phyloP scores from a whole-genome alignment of 148 eudicot genomes.

The Simmondsia chinensis region DNA sequence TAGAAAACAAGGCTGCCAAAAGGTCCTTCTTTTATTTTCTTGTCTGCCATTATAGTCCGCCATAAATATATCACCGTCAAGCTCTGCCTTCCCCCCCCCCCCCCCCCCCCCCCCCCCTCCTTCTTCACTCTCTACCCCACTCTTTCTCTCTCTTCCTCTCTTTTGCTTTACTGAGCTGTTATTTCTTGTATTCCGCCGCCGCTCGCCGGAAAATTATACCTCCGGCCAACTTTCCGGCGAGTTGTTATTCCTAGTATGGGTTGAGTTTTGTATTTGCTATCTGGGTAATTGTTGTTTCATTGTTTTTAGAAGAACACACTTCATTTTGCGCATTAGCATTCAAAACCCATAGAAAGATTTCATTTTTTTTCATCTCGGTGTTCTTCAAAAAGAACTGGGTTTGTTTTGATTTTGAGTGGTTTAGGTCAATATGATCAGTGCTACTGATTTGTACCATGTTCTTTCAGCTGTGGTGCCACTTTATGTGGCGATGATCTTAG shows the following conservation, averaged over 20 bases:
- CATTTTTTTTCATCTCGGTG: too few relatives aligned
- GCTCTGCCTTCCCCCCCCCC: slow-evolving; percentile 5
- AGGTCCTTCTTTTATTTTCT: slow-evolving; percentile 37
- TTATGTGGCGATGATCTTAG: slow-evolving; percentile 85
- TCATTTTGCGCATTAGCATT: too few relatives aligned
- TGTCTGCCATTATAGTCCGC: slow-evolving; percentile 55
- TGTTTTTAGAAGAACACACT: too few relatives aligned
- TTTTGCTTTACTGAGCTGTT: background rate
- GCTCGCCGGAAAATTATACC: slow-evolving; percentile 21
- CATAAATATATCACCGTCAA: slow-evolving; percentile 28
- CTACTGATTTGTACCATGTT: slow-evolving; percentile 66
- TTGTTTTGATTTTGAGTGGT: too few relatives aligned
- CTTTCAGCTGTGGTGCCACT: slow-evolving; percentile 71
- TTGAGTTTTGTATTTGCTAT: too few relatives aligned
- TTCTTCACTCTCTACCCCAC: slow-evolving; percentile 5
- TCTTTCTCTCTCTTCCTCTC: background rate
- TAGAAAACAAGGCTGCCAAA: slow-evolving; percentile 12
- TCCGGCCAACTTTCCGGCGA: slow-evolving; percentile 4
- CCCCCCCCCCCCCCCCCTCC: slow-evolving; percentile 7
- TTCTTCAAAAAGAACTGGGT: too few relatives aligned
- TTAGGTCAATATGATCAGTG: slow-evolving; percentile 35
- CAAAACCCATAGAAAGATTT: too few relatives aligned
- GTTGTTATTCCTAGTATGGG: slow-evolving; percentile 4
- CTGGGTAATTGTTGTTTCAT: too few relatives aligned
- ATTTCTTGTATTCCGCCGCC: background rate